Evolutionary conservation across 1,284 basidiomycete genomes (phyloP).

Genomic region (Cutaneotrichosporon sp.): DNA sequence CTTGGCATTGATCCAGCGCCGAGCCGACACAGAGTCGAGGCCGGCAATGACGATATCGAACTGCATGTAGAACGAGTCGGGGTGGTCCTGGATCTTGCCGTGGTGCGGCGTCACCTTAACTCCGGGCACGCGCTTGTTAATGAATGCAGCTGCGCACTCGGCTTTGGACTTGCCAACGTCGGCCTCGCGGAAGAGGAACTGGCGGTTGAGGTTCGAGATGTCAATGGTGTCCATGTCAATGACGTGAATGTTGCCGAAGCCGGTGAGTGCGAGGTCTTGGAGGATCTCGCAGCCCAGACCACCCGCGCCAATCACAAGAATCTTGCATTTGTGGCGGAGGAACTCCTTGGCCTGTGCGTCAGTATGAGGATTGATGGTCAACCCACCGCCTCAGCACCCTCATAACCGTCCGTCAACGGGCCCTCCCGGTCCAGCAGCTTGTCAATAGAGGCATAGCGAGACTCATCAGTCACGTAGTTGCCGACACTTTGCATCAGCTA

Average conservation of each 20-base stretch:
- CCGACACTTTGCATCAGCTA: conserved; percentile 21
- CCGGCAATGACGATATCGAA: conserved; percentile 97
- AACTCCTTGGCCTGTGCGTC: conserved; percentile 75
- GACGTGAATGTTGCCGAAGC: conserved; percentile 97
- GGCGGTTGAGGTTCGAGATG: conserved; percentile 96
- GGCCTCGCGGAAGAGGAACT: conserved; percentile 82
- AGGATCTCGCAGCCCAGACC: conserved; percentile 94
- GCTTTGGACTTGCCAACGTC: conserved; percentile 97
- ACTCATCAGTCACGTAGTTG: conserved; percentile 31
- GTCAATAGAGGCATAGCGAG: conserved; percentile 41
- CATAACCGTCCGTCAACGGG: conserved; percentile 46
- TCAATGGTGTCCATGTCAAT: conserved; percentile 99
- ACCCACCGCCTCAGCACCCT: conserved; percentile 36
- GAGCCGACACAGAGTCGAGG: conserved; percentile 94
- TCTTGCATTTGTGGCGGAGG: conserved; percentile 78
- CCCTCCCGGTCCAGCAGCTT: conserved; percentile 47
- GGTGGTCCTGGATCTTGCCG: conserved; percentile 98
- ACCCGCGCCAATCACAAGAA: conserved; percentile 95
- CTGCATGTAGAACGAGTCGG: conserved; percentile 91
- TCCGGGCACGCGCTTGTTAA: conserved; percentile 92
- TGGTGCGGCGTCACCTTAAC: conserved; percentile 94
- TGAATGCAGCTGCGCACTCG: conserved; percentile 86
- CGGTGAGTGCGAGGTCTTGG: conserved; percentile 83
- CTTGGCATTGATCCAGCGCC: conserved; percentile 98
- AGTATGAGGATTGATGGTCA: background rate